A percentile compares a stretch with the other conserved stretches of the same genome.
Evolutionary conservation across 2,329 filamentous ascomycete genomes (phyloP).

Genomic region (Fusarium veterinarium): DNA sequence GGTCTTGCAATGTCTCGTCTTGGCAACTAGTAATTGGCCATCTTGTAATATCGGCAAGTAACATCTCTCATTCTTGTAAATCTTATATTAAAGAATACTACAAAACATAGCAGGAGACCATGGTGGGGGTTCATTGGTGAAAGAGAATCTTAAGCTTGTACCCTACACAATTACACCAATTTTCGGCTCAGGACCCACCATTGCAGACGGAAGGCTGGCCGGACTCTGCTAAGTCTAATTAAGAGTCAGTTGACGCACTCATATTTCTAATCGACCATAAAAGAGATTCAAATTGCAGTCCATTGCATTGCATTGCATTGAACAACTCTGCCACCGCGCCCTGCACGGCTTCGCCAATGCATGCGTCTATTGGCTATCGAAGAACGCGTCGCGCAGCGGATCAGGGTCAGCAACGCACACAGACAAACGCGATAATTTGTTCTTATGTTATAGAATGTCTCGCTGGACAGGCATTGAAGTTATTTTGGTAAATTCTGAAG

Average conservation of each 20-base stretch:
- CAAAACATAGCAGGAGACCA: no score
- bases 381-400: no score
- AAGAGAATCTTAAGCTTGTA: neutral
- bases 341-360: no score
- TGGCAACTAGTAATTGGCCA: no score
- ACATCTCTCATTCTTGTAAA: no score
- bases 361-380: no score
- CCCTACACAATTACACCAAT: neutral
- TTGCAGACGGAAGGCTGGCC: no score
- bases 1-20: no score
- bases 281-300: neutral
- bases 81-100: no score
- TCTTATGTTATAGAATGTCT: fast-evolving
- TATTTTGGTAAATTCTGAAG: neutral
- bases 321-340: neutral
- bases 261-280: neutral
- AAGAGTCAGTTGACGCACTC: neutral
- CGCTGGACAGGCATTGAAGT: fast-evolving
- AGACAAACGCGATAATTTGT: fast-evolving
- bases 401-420: fast-evolving
- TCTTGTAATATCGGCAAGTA: no score
- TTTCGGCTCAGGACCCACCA: neutral
- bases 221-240: neutral
- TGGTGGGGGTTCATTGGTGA: no score
- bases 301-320: neutral